A percentile compares a stretch with the other conserved stretches of the same genome.
These are phyloP conservation scores for Aureobasidium lini DNA, from an alignment of 2,329 filamentous ascomycete species.

Conservation along the genomic window DNA sequence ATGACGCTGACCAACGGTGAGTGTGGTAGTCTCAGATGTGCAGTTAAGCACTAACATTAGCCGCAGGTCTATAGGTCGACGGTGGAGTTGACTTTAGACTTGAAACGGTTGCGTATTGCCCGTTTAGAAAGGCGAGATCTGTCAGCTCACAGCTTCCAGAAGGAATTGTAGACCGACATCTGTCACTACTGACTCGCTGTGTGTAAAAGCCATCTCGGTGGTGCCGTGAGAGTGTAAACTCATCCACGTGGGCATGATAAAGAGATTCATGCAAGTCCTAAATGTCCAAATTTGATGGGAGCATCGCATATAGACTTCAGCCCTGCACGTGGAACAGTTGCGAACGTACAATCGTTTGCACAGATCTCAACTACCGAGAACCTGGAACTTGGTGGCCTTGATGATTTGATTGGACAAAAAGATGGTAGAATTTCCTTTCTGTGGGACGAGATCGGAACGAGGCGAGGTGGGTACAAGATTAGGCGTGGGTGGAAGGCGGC, in stretches of 20 bases:
- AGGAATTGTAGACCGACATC: neutral
- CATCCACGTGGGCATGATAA: neutral
- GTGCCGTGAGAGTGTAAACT: neutral
- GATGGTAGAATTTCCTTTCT: neutral
- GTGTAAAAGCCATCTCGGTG: neutral
- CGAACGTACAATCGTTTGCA: neutral
- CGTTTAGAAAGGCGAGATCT: neutral
- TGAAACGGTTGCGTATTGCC: constrained; percentile 10
- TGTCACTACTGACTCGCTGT: neutral
- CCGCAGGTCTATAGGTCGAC: neutral
- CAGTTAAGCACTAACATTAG: neutral
- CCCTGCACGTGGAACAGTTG: neutral
- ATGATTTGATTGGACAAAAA: neutral
- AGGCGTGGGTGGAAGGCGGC: neutral
- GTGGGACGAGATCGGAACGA: neutral
- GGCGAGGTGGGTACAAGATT: neutral
- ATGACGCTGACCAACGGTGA: neutral
- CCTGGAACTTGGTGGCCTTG: neutral
- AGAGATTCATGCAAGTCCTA: neutral
- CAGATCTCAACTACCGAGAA: neutral
- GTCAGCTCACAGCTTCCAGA: constrained; percentile 1
- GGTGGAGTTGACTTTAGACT: neutral
- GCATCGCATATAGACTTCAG: neutral
- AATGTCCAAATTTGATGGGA: neutral
- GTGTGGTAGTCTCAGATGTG: neutral